Evolutionary conservation across 768 basidiomycete species (phyloP).

Genomic region (Hygrocybe punicea): DNA sequence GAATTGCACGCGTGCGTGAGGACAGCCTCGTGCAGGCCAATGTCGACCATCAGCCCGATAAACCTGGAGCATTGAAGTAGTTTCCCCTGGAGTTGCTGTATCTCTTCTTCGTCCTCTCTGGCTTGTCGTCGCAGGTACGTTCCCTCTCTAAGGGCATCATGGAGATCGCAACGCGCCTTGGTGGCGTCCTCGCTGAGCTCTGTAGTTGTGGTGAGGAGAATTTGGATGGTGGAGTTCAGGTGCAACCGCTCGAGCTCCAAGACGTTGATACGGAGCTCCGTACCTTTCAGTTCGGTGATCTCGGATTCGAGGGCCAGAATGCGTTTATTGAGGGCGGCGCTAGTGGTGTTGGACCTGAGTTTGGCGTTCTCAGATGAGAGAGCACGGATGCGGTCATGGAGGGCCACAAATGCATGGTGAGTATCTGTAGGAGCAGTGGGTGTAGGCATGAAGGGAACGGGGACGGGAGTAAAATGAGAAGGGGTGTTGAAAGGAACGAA

Average conservation of each 20-base stretch:
- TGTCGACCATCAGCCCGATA: constrained; percentile 36
- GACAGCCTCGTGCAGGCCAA: constrained; percentile 33
- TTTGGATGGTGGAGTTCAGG: constrained; percentile 21
- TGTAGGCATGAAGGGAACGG: not conserved
- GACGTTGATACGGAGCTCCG: constrained; percentile 12
- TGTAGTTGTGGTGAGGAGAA: constrained; percentile 5
- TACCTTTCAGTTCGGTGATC: constrained; percentile 21
- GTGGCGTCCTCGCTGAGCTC: constrained; percentile 28
- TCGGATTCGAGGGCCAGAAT: constrained; percentile 26
- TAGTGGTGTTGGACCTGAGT: not conserved
- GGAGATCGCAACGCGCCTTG: constrained; percentile 27
- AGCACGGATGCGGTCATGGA: not conserved
- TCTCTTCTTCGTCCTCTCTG: constrained; percentile 26
- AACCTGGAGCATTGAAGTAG: constrained; percentile 34
- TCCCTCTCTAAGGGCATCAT: constrained; percentile 28
- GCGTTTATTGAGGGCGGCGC: constrained; percentile 12
- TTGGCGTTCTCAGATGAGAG: constrained; percentile 1
- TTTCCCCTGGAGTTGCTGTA: constrained; percentile 22
- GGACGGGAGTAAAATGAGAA: not conserved
- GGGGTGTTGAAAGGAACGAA: not conserved
- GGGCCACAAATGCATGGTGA: not conserved
- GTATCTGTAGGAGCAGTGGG: not conserved
- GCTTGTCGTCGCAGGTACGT: constrained; percentile 17
- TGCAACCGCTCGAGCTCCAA: constrained; percentile 29
- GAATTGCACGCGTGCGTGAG: constrained; percentile 30